A percentile compares a stretch with the other conserved stretches of the same genome.
phyloP scores from a whole-genome alignment of 2,329 filamentous ascomycete genomes.

The Dactylella cylindrospora region DNA sequence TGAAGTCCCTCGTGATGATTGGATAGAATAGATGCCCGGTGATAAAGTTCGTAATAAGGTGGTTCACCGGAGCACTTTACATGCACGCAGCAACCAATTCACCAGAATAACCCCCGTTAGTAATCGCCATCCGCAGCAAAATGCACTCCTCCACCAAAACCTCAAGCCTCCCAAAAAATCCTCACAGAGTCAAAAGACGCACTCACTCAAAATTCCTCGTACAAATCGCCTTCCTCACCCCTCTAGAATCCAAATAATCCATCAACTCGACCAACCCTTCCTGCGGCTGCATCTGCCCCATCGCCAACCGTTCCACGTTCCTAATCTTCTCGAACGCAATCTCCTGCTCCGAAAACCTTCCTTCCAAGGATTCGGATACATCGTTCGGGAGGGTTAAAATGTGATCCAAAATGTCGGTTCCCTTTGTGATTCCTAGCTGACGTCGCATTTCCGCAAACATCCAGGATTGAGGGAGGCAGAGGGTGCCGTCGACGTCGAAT shows the following conservation, averaged over 20 bases:
- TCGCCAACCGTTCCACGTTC: constrained; percentile 75
- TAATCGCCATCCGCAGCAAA: too few species aligned
- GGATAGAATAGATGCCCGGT: constrained; percentile 68
- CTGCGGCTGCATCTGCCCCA: constrained; percentile 77
- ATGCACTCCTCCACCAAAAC: too few species aligned
- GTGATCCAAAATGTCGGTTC: constrained; percentile 83
- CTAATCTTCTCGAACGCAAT: constrained; percentile 73
- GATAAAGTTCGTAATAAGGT: constrained; percentile 75
- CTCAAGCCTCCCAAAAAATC: constrained; percentile 27
- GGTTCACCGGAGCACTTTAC: constrained; percentile 64
- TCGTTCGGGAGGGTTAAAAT: constrained; percentile 70
- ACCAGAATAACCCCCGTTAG: too few species aligned
- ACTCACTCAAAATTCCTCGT: constrained; percentile 84
- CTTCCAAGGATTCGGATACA: constrained; percentile 38
- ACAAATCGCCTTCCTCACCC: constrained; percentile 69
- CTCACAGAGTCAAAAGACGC: constrained; percentile 12
- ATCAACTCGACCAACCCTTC: constrained; percentile 77
- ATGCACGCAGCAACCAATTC: too few species aligned
- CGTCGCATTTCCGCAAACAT: constrained; percentile 89
- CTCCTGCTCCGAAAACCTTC: constrained; percentile 57
- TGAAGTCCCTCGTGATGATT: constrained; percentile 80
- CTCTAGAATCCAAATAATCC: constrained; percentile 71
- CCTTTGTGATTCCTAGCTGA: constrained; percentile 70
- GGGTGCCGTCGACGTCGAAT: constrained; percentile 92
- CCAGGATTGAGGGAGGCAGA: constrained; percentile 84